phyloP scores from a whole-genome alignment of 768 basidiomycete genomes.

The Boletus rubescentipes region DNA sequence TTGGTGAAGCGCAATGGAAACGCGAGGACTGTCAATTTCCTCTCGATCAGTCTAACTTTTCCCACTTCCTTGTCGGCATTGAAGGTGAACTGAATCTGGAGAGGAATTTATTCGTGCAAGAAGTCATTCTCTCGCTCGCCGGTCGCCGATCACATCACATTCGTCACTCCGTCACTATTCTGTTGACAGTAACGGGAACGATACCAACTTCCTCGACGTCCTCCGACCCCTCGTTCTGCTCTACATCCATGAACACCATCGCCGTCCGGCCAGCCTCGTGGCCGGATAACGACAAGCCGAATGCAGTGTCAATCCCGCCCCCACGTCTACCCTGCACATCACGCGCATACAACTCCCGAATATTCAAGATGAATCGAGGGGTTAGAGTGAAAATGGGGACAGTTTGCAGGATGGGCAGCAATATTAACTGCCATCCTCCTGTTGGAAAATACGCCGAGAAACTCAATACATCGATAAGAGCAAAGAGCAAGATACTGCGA shows the following conservation, averaged over 20 bases:
- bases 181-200: no score
- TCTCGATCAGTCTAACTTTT: no score
- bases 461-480: background rate
- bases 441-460: background rate
- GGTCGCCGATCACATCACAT: no score
- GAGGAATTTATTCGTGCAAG: no score
- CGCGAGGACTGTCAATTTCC: no score
- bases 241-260: background rate
- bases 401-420: background rate
- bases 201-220: background rate
- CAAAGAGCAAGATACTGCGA: background rate
- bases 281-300: background rate
- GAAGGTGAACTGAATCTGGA: no score
- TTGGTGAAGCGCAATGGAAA: conserved; percentile 15
- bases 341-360: background rate
- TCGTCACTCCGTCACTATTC: no score
- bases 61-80: no score
- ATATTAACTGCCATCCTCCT: background rate
- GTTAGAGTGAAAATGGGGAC: background rate
- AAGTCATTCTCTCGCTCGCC: no score
- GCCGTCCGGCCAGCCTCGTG: background rate
- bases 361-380: background rate
- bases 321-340: background rate
- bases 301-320: background rate
- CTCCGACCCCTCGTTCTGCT: background rate